phyloP scores from a whole-genome alignment of 2,329 filamentous ascomycete genomes.

The Magnaporthales sp. region DNA sequence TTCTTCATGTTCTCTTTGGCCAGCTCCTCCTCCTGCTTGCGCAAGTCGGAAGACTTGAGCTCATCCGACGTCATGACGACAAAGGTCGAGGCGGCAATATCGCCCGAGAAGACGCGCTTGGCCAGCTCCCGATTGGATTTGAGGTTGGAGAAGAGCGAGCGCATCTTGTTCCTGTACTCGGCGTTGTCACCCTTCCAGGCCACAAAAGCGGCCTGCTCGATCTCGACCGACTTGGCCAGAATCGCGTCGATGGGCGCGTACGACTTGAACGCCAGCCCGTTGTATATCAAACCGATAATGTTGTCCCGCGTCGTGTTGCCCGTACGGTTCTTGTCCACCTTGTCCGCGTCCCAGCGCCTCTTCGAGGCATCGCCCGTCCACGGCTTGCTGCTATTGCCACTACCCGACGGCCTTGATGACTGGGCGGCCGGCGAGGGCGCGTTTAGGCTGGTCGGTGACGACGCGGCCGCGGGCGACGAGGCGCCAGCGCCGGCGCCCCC shows the following conservation, averaged over 20 bases:
- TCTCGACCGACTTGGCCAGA: constrained; percentile 67
- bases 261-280: constrained; percentile 68
- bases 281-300: constrained; percentile 87
- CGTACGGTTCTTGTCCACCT: constrained; percentile 69
- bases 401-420: constrained; percentile 44
- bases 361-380: constrained; percentile 62
- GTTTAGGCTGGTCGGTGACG: constrained; percentile 31
- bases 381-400: constrained; percentile 32
- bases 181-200: constrained; percentile 61
- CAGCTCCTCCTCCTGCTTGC: constrained; percentile 65
- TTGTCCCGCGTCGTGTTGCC: constrained; percentile 67
- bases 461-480: constrained; percentile 11
- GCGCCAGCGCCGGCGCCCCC: constrained; percentile 23
- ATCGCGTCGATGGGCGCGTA: constrained; percentile 63
- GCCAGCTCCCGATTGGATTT: constrained; percentile 81
- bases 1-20: constrained; percentile 94
- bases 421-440: constrained; percentile 42
- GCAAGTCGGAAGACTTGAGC: constrained; percentile 78
- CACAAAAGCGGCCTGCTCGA: constrained; percentile 70
- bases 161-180: constrained; percentile 80
- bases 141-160: constrained; percentile 87
- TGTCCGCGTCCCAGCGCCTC: constrained; percentile 74
- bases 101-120: constrained; percentile 63
- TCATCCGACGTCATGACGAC: constrained; percentile 85
- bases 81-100: constrained; percentile 64